Conservation (phyloP, 192 early-diverging fungal genomes). For the Ambispora gerdemannii region DNA sequence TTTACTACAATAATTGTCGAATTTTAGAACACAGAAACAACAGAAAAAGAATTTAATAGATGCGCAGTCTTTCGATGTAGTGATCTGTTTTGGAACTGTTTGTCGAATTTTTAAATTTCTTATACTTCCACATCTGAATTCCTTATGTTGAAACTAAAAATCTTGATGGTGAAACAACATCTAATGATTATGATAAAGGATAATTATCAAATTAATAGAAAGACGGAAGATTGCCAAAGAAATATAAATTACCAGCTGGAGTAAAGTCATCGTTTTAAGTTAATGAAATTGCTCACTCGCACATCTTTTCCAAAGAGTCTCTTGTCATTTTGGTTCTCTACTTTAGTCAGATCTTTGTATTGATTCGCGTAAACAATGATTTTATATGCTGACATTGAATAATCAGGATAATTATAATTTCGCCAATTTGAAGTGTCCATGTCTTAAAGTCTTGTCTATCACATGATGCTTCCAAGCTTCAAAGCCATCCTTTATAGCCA, state of each 20-base stretch:
- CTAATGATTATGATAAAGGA: conserved; percentile 50
- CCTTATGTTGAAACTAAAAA: conserved; percentile 60
- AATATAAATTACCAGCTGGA: conserved; percentile 63
- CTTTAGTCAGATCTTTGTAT: neutral
- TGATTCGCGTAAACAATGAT: neutral
- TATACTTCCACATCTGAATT: conserved; percentile 80
- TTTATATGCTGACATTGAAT: neutral
- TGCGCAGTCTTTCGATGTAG: conserved; percentile 54
- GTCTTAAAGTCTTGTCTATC: conserved; percentile 78
- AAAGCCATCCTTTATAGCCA: conserved; percentile 80
- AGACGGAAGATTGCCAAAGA: neutral
- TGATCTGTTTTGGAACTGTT: conserved; percentile 48
- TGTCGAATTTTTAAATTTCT: conserved; percentile 74
- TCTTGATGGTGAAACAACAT: conserved; percentile 61
- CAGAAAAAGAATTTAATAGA: conserved; percentile 35
- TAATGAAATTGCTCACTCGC: conserved; percentile 84
- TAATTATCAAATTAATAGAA: neutral
- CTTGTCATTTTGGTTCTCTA: conserved; percentile 49
- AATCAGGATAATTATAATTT: conserved; percentile 44
- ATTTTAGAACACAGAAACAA: conserved; percentile 49
- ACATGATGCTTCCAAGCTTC: conserved; percentile 85
- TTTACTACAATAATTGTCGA: neutral
- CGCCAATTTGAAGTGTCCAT: conserved; percentile 51
- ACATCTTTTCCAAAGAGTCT: conserved; percentile 66
- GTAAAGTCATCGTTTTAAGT: conserved; percentile 79